Evolutionary conservation across 352 stramenopile genomes (phyloP).

Genomic region (Phytopythium mirpurense): DNA sequence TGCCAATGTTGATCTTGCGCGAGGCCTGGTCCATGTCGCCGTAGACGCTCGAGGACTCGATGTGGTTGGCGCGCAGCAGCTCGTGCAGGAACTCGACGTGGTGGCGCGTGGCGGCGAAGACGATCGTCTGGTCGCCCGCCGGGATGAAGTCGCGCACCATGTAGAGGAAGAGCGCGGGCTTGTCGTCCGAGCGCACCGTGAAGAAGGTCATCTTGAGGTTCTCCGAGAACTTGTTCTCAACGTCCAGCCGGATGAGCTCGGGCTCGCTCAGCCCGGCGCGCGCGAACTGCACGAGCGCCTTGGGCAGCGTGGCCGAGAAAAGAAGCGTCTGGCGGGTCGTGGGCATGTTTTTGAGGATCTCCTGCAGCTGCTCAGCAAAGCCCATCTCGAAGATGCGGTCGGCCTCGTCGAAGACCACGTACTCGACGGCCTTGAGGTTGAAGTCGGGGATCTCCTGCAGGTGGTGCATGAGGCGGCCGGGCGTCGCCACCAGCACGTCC

Average conservation of each 20-base stretch:
- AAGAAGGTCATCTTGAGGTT: constrained; percentile 98
- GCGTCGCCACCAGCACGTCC: constrained; percentile 94
- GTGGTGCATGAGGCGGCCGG: constrained; percentile 92
- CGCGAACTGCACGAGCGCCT: constrained; percentile 97
- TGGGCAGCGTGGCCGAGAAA: constrained; percentile 97
- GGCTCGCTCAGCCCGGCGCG: constrained; percentile 96
- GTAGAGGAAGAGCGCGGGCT: constrained; percentile 95
- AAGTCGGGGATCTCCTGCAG: constrained; percentile 94
- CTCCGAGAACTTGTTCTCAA: constrained; percentile 97
- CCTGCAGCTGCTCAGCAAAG: constrained; percentile 96
- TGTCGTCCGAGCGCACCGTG: constrained; percentile 93
- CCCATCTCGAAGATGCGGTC: constrained; percentile 99
- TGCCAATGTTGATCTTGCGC: constrained; percentile 87
- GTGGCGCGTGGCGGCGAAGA: constrained; percentile 98
- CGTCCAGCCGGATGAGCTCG: constrained; percentile 96
- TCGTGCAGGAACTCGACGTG: constrained; percentile 98
- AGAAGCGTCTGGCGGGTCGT: constrained; percentile 86
- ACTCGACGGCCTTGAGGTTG: constrained; percentile 89
- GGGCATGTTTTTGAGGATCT: constrained; percentile 92
- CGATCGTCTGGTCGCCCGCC: constrained; percentile 92
- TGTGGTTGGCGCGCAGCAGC: constrained; percentile 79
- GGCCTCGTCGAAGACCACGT: constrained; percentile 98
- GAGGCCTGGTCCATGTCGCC: constrained; percentile 93
- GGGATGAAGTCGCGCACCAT: constrained; percentile 94
- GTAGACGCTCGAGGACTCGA: constrained; percentile 89